These are phyloP conservation scores for Pythium vanterpoolii DNA, from an alignment of 352 stramenopile genomes.

Conservation along the genomic window DNA sequence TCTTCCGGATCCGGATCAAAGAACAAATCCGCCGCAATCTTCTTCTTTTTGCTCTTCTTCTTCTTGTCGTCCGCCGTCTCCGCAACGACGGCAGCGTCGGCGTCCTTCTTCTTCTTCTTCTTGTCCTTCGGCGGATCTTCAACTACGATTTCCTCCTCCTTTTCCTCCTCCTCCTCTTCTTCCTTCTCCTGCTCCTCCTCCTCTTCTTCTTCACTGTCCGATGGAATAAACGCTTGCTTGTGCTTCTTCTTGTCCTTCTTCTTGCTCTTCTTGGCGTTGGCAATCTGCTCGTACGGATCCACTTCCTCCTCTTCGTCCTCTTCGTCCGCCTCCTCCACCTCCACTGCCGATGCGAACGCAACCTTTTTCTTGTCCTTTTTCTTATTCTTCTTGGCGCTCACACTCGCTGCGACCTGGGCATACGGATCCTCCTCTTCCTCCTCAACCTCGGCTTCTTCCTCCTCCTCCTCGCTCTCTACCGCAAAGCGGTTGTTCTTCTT, in stretches of 20 bases:
- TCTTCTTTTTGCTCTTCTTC: constrained; percentile 85
- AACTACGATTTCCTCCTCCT: constrained; percentile 30
- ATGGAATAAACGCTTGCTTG: constrained; percentile 34
- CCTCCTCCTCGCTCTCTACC: constrained; percentile 28
- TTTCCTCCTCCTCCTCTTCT: constrained; percentile 25
- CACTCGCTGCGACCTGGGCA: constrained; percentile 24
- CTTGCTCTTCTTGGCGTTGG: constrained; percentile 75
- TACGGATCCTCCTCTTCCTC: constrained; percentile 30
- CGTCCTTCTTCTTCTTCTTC: constrained; percentile 27
- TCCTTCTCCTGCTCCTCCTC: constrained; percentile 30
- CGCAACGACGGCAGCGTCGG: constrained; percentile 21
- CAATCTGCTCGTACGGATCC: constrained; percentile 47
- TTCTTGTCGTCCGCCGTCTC: constrained; percentile 39
- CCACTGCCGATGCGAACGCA: constrained; percentile 12
- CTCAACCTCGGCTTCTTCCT: constrained; percentile 31
- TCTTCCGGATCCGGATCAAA: constrained; percentile 53
- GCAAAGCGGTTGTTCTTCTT: constrained; percentile 29
- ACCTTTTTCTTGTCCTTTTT: constrained; percentile 35
- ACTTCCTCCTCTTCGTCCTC: constrained; percentile 35
- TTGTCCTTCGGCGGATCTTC: constrained; percentile 30
- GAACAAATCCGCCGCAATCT: constrained; percentile 68
- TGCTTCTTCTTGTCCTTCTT: constrained; percentile 68
- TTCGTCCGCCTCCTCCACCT: constrained; percentile 25
- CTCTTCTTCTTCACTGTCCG: constrained; percentile 40
- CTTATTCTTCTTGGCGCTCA: constrained; percentile 32